A percentile compares a stretch with the other conserved stretches of the same genome.
phyloP scores from a whole-genome alignment of 2,329 filamentous ascomycete species.

The Aspergillus udagawae region DNA sequence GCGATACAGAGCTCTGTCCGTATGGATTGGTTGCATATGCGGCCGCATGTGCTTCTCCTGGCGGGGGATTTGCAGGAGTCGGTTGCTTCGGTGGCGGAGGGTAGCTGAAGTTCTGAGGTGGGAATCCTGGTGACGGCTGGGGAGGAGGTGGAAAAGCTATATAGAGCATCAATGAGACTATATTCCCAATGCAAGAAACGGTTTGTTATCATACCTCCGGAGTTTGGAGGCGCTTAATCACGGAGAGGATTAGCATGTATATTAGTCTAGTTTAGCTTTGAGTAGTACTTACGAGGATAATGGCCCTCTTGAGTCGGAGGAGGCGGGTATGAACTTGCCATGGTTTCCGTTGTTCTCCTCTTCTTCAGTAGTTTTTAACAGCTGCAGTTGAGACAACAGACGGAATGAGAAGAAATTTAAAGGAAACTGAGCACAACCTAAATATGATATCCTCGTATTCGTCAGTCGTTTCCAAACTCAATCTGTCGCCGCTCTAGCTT shows the following conservation, averaged over 20 bases:
- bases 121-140: conserved; percentile 17
- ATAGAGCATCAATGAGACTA: not conserved
- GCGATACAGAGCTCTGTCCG: not conserved
- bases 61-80: conserved; percentile 14
- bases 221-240: conserved; percentile 7
- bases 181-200: not conserved
- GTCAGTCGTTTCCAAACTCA: not conserved
- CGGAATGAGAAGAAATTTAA: not conserved
- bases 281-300: conserved; percentile 10
- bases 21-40: conserved; percentile 2
- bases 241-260: not conserved
- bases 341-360: conserved; percentile 6
- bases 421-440: not conserved
- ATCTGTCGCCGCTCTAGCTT: not conserved
- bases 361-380: conserved; percentile 1
- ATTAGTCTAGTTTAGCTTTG: not conserved
- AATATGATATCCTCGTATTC: not conserved
- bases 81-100: conserved; percentile 23
- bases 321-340: conserved; percentile 18
- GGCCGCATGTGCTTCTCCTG: conserved; percentile 8
- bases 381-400: not conserved
- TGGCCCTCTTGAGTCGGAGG: conserved; percentile 22
- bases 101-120: conserved; percentile 19
- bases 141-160: conserved; percentile 23
- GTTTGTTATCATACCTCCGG: conserved; percentile 7